Evolutionary conservation across 805 yeast species (phyloP), one percentile per base, ranked within the genome.

Genomic region (Maudiozyma pseudohumilis): DNA sequence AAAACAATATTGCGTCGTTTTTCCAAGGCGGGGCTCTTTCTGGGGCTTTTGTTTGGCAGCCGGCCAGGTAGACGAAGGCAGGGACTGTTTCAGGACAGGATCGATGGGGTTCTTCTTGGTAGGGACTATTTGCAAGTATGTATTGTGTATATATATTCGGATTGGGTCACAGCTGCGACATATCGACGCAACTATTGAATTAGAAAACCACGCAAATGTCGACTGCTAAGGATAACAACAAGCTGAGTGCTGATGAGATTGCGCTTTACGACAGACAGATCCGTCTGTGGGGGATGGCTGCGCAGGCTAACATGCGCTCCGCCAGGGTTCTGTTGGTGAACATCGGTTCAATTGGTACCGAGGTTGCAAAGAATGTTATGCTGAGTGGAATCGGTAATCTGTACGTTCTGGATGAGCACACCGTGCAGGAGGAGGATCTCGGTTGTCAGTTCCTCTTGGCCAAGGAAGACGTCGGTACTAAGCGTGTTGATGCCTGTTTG

Each of bases 261-360:
- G 95, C 94, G 1, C 69, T 89, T 17, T 89, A 89, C 55, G 98
- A 89, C 60, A 74, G 98, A 41, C 98, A 89, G 60, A 88, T 89
- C 45, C 65, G 98, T 44, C 68, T 89, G 16, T 89, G 98, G 98
- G 98, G 98, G 2, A 67, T 92, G 54, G 94, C 83, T 23, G 94
- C 96, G 3, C 98, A 89, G 57, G 69, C 75, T 29, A 56, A 73
- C 31, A 74, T 89, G 65, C 70, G 92, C 26, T 72, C 77, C 15
- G 79, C 96, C 6, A 72, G 71, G 32, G 68, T 89, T 4, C 62
- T 88, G 32, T 50, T 92, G 30, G 66, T 89, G 33, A 80, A 82
- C 43, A 49, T 86, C 12, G 81, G 88, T 9, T 84, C 85, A 1
- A 68, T 84, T 7, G 94, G 94, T 5, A 75, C 78, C 12, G 98